A percentile compares a stretch with the other conserved stretches of the same genome.
These are phyloP conservation scores for Clarireedia paspali DNA, from an alignment of 2,329 filamentous ascomycete genomes.

Conservation along the genomic window DNA sequence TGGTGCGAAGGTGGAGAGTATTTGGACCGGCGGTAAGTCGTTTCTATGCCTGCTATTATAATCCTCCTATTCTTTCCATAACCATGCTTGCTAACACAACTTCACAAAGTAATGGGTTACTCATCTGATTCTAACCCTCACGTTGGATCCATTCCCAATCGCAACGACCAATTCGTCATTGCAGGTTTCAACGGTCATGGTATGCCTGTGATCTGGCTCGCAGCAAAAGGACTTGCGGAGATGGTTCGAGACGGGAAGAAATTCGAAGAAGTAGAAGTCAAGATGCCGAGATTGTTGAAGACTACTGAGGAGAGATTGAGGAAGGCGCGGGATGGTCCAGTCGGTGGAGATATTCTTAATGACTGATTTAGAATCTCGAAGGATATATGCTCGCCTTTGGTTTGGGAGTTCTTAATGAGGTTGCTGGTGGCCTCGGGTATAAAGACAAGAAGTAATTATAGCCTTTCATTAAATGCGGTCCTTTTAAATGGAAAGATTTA, in stretches of 20 bases:
- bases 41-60: background rate
- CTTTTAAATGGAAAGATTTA: too few relatives aligned
- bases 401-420: too few relatives aligned
- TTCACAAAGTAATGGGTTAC: conserved; percentile 3
- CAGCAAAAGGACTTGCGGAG: conserved; percentile 33
- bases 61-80: background rate
- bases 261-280: conserved; percentile 23
- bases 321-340: background rate
- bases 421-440: too few relatives aligned
- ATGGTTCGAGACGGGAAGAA: conserved; percentile 31
- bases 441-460: too few relatives aligned
- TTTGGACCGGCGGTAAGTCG: conserved; percentile 15
- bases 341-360: conserved; percentile 9
- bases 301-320: conserved; percentile 19
- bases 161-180: conserved; percentile 1
- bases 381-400: too few relatives aligned
- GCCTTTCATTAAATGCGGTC: too few relatives aligned
- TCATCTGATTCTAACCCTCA: conserved; percentile 4
- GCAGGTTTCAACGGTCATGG: conserved; percentile 9
- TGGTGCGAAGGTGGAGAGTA: conserved; percentile 29
- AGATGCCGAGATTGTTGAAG: conserved; percentile 32
- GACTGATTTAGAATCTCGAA: background rate
- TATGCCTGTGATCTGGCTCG: conserved; percentile 27
- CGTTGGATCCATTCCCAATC: background rate
- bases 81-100: background rate